Conservation (phyloP, 257 asterid species). For the Nicotiana noctiflora region DNA sequence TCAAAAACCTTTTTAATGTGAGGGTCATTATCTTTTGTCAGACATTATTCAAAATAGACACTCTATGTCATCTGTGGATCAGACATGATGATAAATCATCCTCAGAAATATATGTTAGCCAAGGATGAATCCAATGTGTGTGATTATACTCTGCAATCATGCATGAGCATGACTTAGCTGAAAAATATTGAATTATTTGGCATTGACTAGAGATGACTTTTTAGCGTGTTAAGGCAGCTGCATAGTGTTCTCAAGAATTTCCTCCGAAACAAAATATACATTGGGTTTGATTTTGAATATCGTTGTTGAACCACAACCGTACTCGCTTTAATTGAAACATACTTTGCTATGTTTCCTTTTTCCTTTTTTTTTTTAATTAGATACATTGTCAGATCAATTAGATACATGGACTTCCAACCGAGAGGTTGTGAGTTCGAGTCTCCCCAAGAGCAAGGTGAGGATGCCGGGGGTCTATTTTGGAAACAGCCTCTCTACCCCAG, state of each 20-base stretch:
- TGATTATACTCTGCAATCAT: background rate
- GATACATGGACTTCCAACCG: too few species aligned
- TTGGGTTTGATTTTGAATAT: background rate
- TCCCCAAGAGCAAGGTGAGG: too few species aligned
- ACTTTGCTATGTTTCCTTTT: background rate
- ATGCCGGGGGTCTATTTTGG: too few species aligned
- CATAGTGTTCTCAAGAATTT: background rate
- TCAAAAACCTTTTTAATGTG: background rate
- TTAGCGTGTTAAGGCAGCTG: background rate
- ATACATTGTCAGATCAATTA: background rate
- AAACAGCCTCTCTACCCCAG: too few species aligned
- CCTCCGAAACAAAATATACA: background rate
- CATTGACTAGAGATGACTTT: background rate
- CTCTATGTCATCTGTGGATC: background rate
- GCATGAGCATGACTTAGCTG: background rate
- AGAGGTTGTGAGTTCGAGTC: too few species aligned
- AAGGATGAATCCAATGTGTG: background rate
- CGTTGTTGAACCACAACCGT: background rate
- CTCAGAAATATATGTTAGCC: background rate
- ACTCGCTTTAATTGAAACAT: background rate
- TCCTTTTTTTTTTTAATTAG: background rate
- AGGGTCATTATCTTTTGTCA: background rate
- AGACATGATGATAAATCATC: background rate
- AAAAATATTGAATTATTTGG: background rate
- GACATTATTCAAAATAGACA: background rate